Conservation (phyloP, 2,329 filamentous ascomycete species). For the Furcasterigmium sp. region DNA sequence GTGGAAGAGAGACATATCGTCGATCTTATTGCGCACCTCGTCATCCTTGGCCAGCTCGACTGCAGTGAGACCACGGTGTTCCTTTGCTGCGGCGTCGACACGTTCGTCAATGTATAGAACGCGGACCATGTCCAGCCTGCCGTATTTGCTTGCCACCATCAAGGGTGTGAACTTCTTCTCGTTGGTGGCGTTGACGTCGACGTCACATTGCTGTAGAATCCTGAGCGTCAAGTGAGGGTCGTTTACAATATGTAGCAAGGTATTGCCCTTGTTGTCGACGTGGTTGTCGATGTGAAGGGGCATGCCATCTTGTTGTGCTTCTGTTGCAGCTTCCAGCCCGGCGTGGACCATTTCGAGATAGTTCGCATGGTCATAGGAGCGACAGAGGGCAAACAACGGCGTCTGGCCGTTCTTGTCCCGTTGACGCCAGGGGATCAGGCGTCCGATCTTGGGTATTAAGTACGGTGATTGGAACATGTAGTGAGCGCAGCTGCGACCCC, state of each 20-base stretch:
- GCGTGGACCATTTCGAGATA: slow-evolving; percentile 85
- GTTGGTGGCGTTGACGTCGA: slow-evolving; percentile 94
- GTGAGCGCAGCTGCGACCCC: slow-evolving; percentile 87
- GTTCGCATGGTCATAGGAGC: slow-evolving; percentile 88
- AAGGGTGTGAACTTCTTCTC: slow-evolving; percentile 92
- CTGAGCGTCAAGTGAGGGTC: slow-evolving; percentile 70
- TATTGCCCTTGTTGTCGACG: slow-evolving; percentile 88
- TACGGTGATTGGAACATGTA: slow-evolving; percentile 90
- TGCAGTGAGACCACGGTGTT: slow-evolving; percentile 83
- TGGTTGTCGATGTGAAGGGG: slow-evolving; percentile 90
- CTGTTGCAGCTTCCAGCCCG: slow-evolving; percentile 69
- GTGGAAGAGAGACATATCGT: slow-evolving; percentile 84
- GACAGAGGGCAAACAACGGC: slow-evolving; percentile 90
- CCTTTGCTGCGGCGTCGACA: slow-evolving; percentile 79
- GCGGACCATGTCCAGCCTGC: slow-evolving; percentile 86
- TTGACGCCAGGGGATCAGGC: slow-evolving; percentile 78
- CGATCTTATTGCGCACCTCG: slow-evolving; percentile 92
- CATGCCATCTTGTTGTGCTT: slow-evolving; percentile 69
- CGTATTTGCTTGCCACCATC: slow-evolving; percentile 99
- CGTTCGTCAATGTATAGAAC: slow-evolving; percentile 81
- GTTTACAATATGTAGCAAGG: slow-evolving; percentile 90
- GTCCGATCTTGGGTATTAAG: slow-evolving; percentile 72
- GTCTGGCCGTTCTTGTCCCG: slow-evolving; percentile 96
- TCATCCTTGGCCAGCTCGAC: slow-evolving; percentile 97
- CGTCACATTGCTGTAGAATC: slow-evolving; percentile 79